Evolutionary conservation across 2,329 filamentous ascomycete species (phyloP).

Genomic region (Akanthomyces uredinophilus): DNA sequence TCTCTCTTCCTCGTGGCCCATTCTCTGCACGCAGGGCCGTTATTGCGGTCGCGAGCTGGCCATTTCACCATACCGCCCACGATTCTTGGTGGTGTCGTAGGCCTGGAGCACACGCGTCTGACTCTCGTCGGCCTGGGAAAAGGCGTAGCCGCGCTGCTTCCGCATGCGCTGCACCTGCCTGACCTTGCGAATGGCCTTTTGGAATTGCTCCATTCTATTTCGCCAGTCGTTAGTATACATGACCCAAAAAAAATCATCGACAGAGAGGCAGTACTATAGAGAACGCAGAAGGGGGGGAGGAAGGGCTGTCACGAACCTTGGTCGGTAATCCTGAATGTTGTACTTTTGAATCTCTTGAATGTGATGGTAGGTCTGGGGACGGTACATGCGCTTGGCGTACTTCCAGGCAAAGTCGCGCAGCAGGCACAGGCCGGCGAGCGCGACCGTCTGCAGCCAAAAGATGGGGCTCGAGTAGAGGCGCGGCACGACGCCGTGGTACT

Average conservation of each 20-base stretch:
- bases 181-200: slow-evolving; percentile 98
- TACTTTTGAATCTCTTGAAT: slow-evolving; percentile 99
- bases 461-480: slow-evolving; percentile 73
- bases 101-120: slow-evolving; percentile 94
- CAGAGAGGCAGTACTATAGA: background rate
- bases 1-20: background rate
- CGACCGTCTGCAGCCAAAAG: slow-evolving; percentile 88
- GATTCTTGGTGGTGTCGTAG: slow-evolving; percentile 90
- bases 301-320: slow-evolving; percentile 56
- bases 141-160: slow-evolving; percentile 97
- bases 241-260: background rate
- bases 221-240: background rate
- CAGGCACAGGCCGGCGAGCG: slow-evolving; percentile 75
- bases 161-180: slow-evolving; percentile 98
- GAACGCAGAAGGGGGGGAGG: background rate
- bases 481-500: slow-evolving; percentile 81
- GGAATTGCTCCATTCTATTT: slow-evolving; percentile 94
- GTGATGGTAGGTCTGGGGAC: slow-evolving; percentile 91
- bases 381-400: slow-evolving; percentile 96
- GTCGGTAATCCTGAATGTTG: slow-evolving; percentile 97
- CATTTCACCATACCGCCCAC: slow-evolving; percentile 96
- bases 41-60: slow-evolving; percentile 40
- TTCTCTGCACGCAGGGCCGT: background rate
- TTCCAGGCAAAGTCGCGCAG: slow-evolving; percentile 93
- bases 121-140: slow-evolving; percentile 94